Evolutionary conservation across 441 rosid species (phyloP), one percentile per base, ranked within the genome.

Genomic region (Corymbia calophylla): DNA sequence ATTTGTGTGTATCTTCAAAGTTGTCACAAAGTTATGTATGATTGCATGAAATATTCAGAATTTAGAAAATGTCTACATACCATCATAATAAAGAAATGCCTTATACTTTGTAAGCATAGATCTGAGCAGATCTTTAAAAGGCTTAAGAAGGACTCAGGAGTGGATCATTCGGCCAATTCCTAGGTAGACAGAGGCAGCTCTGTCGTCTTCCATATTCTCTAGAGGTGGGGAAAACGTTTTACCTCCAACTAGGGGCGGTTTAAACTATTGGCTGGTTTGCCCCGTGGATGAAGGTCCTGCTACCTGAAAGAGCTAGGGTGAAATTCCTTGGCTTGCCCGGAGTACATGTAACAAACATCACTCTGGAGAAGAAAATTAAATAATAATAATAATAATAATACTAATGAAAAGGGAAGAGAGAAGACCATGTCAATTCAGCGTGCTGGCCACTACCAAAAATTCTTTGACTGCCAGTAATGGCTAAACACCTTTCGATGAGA

Each of bases 401-500:
- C 15, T 3, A 17, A 66, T 32, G 1, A 68, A 68, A 60, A 68
- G 53, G 87, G 56, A 8, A 6, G 27, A 31, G 35, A 88, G 56
- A 84, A 68, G 88, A 93, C 89, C 88, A 92, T 82, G 88, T 53
- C 56, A n/a, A 90, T 86, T 86, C 54, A 92, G 84, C 89, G 88
- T 92, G 94, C 88, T 87, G 91, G 92, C 90, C 95, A 92, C 92
- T 92, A 51, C 15, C 44, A 55, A 86, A 53, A 53, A 64, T 47
- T 47, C 32, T 49, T 25, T 66, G 66, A 8, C 56, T 88, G 89
- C 90, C 89, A 89, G 86, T 86, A 90, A 51, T 68, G 88, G 66
- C 91, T 87, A 89, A 58, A 91, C 91, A 88, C 90, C 90, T 92
- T 92, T 95, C 89, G 70, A 90, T 89, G 88, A 92, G 94, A 94